Evolutionary conservation across 2,329 filamentous ascomycete species (phyloP).

Genomic region (Pochonia chlamydosporia): DNA sequence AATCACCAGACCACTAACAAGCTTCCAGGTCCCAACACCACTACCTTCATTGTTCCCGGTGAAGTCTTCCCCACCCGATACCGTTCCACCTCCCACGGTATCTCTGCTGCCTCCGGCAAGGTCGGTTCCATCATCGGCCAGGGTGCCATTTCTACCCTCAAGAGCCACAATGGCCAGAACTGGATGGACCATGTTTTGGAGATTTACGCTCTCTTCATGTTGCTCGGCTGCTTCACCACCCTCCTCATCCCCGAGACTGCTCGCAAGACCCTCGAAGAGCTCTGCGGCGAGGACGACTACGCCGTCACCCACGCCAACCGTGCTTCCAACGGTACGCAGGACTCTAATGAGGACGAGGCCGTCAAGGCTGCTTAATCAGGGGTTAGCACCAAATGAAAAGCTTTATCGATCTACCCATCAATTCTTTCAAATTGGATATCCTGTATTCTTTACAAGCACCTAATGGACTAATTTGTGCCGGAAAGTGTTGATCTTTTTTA

Average conservation of each 20-base stretch:
- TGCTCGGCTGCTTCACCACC: constrained; percentile 63
- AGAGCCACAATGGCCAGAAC: constrained; percentile 35
- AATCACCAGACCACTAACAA: neutral
- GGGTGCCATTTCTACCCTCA: constrained; percentile 50
- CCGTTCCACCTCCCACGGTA: constrained; percentile 51
- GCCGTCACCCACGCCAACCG: constrained; percentile 9
- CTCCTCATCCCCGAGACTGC: constrained; percentile 70
- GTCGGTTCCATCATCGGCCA: constrained; percentile 52
- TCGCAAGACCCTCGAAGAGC: constrained; percentile 65
- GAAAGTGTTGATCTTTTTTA: neutral
- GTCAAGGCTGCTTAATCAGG: constrained; percentile 4
- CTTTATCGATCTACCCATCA: neutral
- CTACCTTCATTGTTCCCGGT: constrained; percentile 51
- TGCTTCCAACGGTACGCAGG: neutral
- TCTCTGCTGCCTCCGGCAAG: constrained; percentile 50
- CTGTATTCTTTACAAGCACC: neutral
- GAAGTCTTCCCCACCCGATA: constrained; percentile 53
- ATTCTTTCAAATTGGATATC: neutral
- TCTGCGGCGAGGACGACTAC: constrained; percentile 35
- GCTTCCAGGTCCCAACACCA: constrained; percentile 42
- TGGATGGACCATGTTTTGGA: constrained; percentile 76
- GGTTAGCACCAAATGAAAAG: neutral
- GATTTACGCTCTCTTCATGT: constrained; percentile 73
- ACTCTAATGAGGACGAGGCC: constrained; percentile 3
- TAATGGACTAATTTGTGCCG: neutral